Conservation (phyloP, 306 rosid genomes). For the Canavalia ensiformis region DNA sequence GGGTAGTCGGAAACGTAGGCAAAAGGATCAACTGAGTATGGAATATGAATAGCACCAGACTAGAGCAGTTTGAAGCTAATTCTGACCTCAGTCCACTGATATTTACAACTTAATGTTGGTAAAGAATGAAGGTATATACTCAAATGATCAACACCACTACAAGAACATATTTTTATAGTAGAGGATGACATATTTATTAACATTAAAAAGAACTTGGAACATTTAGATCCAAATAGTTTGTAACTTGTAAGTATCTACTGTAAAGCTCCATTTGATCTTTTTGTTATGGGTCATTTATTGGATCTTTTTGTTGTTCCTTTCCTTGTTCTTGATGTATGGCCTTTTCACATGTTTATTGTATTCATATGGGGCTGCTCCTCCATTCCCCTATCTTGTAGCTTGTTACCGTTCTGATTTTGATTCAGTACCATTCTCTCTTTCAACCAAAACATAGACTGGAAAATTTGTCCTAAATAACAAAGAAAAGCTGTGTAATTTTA, state of each 20-base stretch:
- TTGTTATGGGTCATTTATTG: conserved; percentile 32
- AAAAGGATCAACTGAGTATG: conserved; percentile 48
- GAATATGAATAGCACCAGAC: conserved; percentile 47
- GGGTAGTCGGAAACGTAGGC: conserved; percentile 68
- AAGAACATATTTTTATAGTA: conserved; percentile 32
- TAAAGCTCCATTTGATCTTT: conserved; percentile 30
- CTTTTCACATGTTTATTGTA: not conserved
- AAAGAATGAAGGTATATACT: conserved; percentile 30
- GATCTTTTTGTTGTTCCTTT: not conserved
- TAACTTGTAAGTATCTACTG: conserved; percentile 23
- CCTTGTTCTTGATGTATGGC: conserved; percentile 21
- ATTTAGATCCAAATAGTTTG: conserved; percentile 44
- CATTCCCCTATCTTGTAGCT: not conserved
- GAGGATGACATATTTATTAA: conserved; percentile 10
- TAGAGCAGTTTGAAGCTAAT: conserved; percentile 36
- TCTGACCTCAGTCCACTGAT: conserved; percentile 30
- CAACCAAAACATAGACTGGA: not conserved
- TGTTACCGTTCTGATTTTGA: conserved; percentile 5
- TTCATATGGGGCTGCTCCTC: not conserved
- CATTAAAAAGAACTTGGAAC: not conserved
- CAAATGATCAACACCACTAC: conserved; percentile 22
- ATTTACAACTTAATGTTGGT: conserved; percentile 23
- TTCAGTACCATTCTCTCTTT: not conserved
- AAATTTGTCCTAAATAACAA: not conserved
- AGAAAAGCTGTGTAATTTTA: conserved; percentile 12